Conservation (phyloP, 306 rosid species). For the Fragaria iinumae region DNA sequence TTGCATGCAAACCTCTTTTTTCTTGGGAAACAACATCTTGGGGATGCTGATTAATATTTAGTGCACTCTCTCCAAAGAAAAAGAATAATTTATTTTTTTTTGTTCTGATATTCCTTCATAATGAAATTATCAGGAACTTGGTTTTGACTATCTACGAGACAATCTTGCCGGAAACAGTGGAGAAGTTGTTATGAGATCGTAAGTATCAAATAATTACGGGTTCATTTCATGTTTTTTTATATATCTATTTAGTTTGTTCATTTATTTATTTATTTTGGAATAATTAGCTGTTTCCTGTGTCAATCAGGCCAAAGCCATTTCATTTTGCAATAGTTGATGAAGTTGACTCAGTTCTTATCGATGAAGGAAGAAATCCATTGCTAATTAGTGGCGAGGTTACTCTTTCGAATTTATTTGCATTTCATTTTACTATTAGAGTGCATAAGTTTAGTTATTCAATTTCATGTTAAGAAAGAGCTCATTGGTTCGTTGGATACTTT, state of each 20-base stretch:
- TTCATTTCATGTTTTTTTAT: background rate
- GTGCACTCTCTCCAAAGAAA: slow-evolving; percentile 15
- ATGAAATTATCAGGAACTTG: slow-evolving; percentile 71
- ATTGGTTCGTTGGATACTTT: background rate
- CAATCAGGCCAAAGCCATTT: slow-evolving; percentile 91
- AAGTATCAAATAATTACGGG: slow-evolving; percentile 22
- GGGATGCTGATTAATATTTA: slow-evolving; percentile 4
- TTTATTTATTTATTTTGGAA: background rate
- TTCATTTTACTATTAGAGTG: slow-evolving; percentile 17
- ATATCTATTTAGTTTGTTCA: background rate
- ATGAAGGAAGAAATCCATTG: slow-evolving; percentile 97
- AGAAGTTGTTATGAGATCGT: slow-evolving; percentile 98
- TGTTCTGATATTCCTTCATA: slow-evolving; percentile 15
- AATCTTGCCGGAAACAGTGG: slow-evolving; percentile 86
- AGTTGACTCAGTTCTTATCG: slow-evolving; percentile 93
- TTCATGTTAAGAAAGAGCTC: background rate
- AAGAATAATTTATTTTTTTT: background rate
- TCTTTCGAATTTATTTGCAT: background rate
- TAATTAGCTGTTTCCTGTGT: slow-evolving; percentile 20
- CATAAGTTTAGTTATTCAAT: slow-evolving; percentile 20
- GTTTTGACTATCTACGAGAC: slow-evolving; percentile 95
- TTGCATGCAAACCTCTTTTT: background rate
- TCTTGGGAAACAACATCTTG: background rate
- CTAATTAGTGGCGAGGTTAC: slow-evolving; percentile 93
- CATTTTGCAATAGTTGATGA: slow-evolving; percentile 98